Percentiles rank a stretch among this genome's conserved stretches.
These are phyloP conservation scores for Shiraia sp. DNA, from an alignment of 2,329 filamentous ascomycete genomes.

Conservation along the genomic window DNA sequence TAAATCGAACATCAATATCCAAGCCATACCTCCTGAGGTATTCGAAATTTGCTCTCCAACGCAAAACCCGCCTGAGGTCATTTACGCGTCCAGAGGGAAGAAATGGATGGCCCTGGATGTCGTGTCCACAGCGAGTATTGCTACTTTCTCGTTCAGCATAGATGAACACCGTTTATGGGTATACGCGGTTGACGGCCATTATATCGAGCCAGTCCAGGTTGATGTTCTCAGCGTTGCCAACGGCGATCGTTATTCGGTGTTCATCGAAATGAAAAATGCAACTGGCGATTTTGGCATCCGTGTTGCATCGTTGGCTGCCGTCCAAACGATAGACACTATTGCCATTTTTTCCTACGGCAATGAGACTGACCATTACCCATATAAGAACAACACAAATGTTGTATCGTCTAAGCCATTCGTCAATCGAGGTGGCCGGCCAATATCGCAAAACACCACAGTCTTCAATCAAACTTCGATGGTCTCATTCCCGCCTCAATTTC, in stretches of 20 bases:
- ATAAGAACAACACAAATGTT: conserved; percentile 8
- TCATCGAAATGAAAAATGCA: conserved; percentile 52
- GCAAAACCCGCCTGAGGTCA: conserved; percentile 49
- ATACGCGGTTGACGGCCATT: conserved; percentile 59
- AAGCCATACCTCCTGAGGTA: conserved; percentile 15
- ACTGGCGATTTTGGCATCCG: conserved; percentile 60
- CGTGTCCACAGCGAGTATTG: conserved; percentile 56
- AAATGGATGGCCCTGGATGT: conserved; percentile 60
- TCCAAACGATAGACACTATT: conserved; percentile 60
- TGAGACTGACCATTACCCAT: conserved; percentile 9
- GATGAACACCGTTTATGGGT: conserved; percentile 60
- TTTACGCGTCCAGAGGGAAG: conserved; percentile 44
- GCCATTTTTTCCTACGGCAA: conserved; percentile 53
- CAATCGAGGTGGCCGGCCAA: conserved; percentile 53
- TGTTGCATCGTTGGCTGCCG: conserved; percentile 52
- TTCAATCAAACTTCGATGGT: conserved; percentile 51
- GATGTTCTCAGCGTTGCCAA: conserved; percentile 55
- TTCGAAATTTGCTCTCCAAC: conserved; percentile 52
- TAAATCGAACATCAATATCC: conserved; percentile 5
- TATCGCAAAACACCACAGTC: conserved; percentile 40
- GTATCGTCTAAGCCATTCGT: conserved; percentile 48
- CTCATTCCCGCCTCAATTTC: conserved; percentile 52
- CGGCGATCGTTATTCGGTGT: conserved; percentile 59
- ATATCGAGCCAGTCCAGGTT: conserved; percentile 57
- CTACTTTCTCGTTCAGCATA: conserved; percentile 53